Evolutionary conservation across 2,329 filamentous ascomycete genomes (phyloP).

Genomic region (Cladosporium sp.): DNA sequence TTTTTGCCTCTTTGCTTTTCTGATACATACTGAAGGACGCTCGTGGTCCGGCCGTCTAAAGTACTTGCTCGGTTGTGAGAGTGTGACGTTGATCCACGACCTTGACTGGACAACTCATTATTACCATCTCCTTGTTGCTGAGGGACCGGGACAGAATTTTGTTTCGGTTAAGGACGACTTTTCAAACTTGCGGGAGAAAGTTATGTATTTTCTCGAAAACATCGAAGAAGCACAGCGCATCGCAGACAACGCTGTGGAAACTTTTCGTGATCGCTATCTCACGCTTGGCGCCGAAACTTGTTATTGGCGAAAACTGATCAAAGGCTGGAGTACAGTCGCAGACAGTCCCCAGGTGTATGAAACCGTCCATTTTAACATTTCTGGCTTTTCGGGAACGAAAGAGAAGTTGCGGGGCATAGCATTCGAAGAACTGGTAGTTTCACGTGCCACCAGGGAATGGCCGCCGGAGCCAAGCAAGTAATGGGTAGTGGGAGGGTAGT

Average conservation of each 20-base stretch:
- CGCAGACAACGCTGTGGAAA: constrained; percentile 23
- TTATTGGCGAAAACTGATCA: constrained; percentile 29
- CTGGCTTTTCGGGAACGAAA: no score
- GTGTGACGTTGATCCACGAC: constrained; percentile 25
- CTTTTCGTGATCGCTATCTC: constrained; percentile 28
- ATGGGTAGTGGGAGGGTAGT: no score
- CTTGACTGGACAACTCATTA: constrained; percentile 24
- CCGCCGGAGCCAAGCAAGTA: no score
- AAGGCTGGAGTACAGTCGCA: constrained; percentile 20
- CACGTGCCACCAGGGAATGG: no score
- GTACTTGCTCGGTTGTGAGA: constrained; percentile 28
- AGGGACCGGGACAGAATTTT: constrained; percentile 28
- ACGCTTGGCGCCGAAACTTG: constrained; percentile 29
- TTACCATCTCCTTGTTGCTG: constrained; percentile 23
- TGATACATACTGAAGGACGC: constrained; percentile 28
- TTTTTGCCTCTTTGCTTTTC: constrained; percentile 25
- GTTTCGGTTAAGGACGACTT: constrained; percentile 25
- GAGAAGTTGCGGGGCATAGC: no score
- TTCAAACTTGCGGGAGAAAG: constrained; percentile 20
- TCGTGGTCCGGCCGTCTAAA: constrained; percentile 28
- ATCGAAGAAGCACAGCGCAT: constrained; percentile 19
- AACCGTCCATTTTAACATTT: no score
- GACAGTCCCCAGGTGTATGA: no score
- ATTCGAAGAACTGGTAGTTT: no score
- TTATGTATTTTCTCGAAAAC: constrained; percentile 9